Percentiles rank a stretch among this genome's conserved stretches.
phyloP scores from a whole-genome alignment of 495 filamentous ascomycete species.

The Recurvomyces mirabilis region DNA sequence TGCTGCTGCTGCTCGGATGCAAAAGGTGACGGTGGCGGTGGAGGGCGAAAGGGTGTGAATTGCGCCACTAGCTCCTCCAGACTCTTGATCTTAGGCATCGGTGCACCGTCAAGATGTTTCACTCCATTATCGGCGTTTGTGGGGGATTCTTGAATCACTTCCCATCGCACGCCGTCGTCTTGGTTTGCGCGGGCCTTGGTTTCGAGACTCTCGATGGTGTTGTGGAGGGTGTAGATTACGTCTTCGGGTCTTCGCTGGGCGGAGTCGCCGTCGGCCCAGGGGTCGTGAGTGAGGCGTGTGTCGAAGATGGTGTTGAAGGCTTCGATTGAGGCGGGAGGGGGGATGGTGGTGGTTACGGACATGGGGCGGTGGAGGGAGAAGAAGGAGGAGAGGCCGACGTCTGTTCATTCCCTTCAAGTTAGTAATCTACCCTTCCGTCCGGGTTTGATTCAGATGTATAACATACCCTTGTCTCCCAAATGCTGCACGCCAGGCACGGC shows the following conservation, averaged over 20 bases:
- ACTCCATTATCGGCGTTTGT: constrained; percentile 23
- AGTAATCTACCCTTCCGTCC: background rate
- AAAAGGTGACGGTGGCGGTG: constrained; percentile 58
- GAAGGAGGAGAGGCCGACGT: constrained; percentile 78
- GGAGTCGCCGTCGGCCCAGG: constrained; percentile 18
- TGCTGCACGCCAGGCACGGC: constrained; percentile 10
- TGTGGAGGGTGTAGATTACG: constrained; percentile 67
- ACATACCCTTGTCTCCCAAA: constrained; percentile 12
- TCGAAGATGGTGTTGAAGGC: constrained; percentile 75
- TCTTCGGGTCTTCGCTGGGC: constrained; percentile 38
- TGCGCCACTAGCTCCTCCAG: constrained; percentile 44
- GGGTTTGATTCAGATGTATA: background rate
- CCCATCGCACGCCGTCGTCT: constrained; percentile 37
- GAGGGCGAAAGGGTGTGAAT: constrained; percentile 67
- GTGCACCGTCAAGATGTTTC: constrained; percentile 27
- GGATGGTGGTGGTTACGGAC: constrained; percentile 69
- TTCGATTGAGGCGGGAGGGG: constrained; percentile 55
- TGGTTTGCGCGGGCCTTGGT: constrained; percentile 28
- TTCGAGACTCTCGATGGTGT: constrained; percentile 62
- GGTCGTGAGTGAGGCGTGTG: constrained; percentile 36
- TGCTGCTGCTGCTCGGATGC: constrained; percentile 25
- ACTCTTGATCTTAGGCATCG: constrained; percentile 20
- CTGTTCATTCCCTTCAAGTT: constrained; percentile 34
- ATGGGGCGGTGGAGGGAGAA: constrained; percentile 94
- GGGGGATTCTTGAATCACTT: constrained; percentile 37